A percentile compares a stretch with the other conserved stretches of the same genome.
Conservation (phyloP, 2,329 filamentous ascomycete genomes). For the Ustulina deusta region DNA sequence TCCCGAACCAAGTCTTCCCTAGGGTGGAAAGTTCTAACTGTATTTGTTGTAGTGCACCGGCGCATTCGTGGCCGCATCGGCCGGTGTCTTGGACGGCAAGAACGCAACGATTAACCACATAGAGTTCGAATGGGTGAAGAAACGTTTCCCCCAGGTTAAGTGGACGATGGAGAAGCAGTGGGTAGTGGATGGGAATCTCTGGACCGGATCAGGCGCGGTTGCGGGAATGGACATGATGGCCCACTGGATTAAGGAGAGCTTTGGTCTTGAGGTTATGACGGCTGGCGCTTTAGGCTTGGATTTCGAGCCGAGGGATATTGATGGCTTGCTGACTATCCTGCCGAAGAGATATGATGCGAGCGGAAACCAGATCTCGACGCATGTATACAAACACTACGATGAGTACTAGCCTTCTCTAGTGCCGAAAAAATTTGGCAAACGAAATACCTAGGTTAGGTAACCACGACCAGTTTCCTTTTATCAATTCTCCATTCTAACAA, state of each 20-base stretch:
- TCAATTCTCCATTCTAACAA: no score
- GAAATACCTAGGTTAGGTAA: no score
- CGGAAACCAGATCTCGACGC: conserved; percentile 31
- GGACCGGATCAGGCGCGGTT: conserved; percentile 31
- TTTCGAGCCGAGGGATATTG: conserved; percentile 30
- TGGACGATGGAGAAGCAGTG: conserved; percentile 33
- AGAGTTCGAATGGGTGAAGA: conserved; percentile 29
- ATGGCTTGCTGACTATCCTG: conserved; percentile 29
- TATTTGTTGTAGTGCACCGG: conserved; percentile 21
- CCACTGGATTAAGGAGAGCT: conserved; percentile 31
- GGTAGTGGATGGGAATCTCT: conserved; percentile 33
- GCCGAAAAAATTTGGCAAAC: not conserved
- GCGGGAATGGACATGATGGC: conserved; percentile 35
- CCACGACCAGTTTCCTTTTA: no score
- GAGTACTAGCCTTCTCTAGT: conserved; percentile 17
- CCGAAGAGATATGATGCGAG: conserved; percentile 29
- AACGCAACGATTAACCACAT: conserved; percentile 31
- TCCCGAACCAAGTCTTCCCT: not conserved
- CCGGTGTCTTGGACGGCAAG: conserved; percentile 33
- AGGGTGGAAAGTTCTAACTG: conserved; percentile 2
- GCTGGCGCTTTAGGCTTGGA: conserved; percentile 26
- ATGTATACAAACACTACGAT: conserved; percentile 29
- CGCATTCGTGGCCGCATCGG: conserved; percentile 23
- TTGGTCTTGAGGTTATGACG: conserved; percentile 23
- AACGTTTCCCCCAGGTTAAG: conserved; percentile 29